phyloP scores from a whole-genome alignment of 495 filamentous ascomycete genomes.

The Neurospora cerealis region DNA sequence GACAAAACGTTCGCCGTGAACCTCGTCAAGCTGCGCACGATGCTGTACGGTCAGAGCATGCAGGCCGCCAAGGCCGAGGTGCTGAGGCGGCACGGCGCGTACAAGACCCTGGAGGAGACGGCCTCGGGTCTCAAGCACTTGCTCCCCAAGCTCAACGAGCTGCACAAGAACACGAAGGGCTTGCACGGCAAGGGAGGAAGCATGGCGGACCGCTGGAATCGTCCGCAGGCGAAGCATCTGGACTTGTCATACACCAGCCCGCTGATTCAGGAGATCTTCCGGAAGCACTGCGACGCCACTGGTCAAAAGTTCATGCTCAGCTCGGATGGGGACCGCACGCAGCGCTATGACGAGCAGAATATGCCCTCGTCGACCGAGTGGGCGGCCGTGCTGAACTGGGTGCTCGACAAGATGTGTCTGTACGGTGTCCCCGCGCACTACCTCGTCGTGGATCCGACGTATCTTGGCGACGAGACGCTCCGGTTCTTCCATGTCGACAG shows the following conservation, averaged over 20 bases:
- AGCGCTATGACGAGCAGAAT: conserved; percentile 26
- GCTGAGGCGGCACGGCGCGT: not conserved
- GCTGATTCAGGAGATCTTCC: too few relatives aligned
- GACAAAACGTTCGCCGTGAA: conserved; percentile 20
- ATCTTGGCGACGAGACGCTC: conserved; percentile 29
- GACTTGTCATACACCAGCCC: too few relatives aligned
- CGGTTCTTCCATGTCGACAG: conserved; percentile 39
- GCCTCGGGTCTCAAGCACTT: too few relatives aligned
- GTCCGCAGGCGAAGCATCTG: too few relatives aligned
- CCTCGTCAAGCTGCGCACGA: conserved; percentile 15
- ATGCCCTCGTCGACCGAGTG: conserved; percentile 21
- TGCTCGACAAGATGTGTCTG: conserved; percentile 29
- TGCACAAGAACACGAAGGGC: too few relatives aligned
- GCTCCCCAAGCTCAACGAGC: too few relatives aligned
- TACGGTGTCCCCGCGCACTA: conserved; percentile 29
- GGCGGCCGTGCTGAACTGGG: conserved; percentile 25
- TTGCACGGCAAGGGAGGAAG: too few relatives aligned
- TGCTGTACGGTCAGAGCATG: not conserved
- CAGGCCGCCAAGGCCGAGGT: too few relatives aligned
- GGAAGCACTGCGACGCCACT: too few relatives aligned
- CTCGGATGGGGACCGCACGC: not conserved
- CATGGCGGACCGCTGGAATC: too few relatives aligned
- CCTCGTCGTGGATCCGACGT: conserved; percentile 25
- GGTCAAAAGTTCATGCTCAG: not conserved
- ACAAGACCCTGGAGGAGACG: not conserved